Conservation (phyloP, 805 yeast genomes). For the Ogataea nitratoaversa region DNA sequence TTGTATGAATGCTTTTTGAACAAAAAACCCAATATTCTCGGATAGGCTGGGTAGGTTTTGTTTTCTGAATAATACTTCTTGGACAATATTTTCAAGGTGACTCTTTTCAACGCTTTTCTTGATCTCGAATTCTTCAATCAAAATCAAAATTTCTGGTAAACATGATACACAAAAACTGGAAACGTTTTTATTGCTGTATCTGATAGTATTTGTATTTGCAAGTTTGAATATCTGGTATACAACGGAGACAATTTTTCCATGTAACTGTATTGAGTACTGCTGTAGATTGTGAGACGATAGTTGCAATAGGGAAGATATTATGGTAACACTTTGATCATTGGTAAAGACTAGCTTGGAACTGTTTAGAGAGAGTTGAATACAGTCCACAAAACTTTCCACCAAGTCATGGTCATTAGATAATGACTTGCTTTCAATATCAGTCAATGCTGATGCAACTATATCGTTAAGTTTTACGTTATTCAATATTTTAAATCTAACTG, state of each 20-base stretch:
- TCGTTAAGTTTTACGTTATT: constrained; percentile 41
- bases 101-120: neutral
- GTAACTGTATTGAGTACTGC: constrained; percentile 1
- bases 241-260: constrained; percentile 3
- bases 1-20: constrained; percentile 21
- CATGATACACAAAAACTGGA: constrained; percentile 23
- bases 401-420: constrained; percentile 20
- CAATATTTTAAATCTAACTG: constrained; percentile 37
- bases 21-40: constrained; percentile 29
- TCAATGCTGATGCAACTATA: constrained; percentile 25
- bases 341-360: constrained; percentile 15
- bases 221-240: constrained; percentile 17
- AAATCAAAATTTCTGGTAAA: constrained; percentile 18
- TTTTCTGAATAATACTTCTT: constrained; percentile 26
- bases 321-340: constrained; percentile 24
- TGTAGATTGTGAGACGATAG: constrained; percentile 1
- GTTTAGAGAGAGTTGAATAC: constrained; percentile 15
- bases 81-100: constrained; percentile 18
- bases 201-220: constrained; percentile 20
- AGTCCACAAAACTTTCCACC: constrained; percentile 16
- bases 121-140: constrained; percentile 2
- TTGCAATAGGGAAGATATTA: constrained; percentile 14
- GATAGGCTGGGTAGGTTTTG: constrained; percentile 22
- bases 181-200: constrained; percentile 25
- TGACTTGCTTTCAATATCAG: constrained; percentile 12